phyloP scores from a whole-genome alignment of 139 green algal genomes.

The Closterium sp. region DNA sequence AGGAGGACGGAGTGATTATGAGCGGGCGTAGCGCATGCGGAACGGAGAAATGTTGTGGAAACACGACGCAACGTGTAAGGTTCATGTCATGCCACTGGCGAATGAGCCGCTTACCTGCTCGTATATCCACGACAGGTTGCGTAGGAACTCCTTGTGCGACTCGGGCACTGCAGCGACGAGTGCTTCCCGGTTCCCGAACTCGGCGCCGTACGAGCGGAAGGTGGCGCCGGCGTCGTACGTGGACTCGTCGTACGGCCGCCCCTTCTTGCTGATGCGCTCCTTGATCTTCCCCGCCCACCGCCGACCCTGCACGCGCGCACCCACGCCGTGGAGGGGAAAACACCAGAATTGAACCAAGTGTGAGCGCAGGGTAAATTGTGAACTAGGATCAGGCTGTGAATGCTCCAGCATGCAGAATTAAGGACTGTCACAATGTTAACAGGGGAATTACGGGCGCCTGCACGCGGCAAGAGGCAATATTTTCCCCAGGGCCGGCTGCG shows the following conservation, averaged over 20 bases:
- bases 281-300: conserved; percentile 45
- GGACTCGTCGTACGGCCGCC: conserved; percentile 1
- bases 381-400: too few species aligned
- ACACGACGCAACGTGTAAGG: too few species aligned
- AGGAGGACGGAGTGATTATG: not conserved
- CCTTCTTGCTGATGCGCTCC: conserved; percentile 22
- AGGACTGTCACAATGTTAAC: too few species aligned
- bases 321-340: too few species aligned
- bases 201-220: conserved; percentile 44
- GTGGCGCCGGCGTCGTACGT: conserved; percentile 47
- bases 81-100: not conserved
- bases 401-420: too few species aligned
- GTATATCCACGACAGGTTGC: conserved; percentile 41
- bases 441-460: too few species aligned
- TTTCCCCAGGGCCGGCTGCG: too few species aligned
- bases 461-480: too few species aligned
- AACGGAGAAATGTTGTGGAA: too few species aligned
- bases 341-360: too few species aligned
- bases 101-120: conserved; percentile 10
- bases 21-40: not conserved
- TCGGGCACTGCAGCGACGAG: conserved; percentile 40
- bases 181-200: conserved; percentile 39
- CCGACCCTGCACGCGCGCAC: not conserved
- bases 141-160: conserved; percentile 51
- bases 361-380: too few species aligned